Evolutionary conservation across 2,329 filamentous ascomycete species (phyloP).

Genomic region (Cordyceps cateniannulata): DNA sequence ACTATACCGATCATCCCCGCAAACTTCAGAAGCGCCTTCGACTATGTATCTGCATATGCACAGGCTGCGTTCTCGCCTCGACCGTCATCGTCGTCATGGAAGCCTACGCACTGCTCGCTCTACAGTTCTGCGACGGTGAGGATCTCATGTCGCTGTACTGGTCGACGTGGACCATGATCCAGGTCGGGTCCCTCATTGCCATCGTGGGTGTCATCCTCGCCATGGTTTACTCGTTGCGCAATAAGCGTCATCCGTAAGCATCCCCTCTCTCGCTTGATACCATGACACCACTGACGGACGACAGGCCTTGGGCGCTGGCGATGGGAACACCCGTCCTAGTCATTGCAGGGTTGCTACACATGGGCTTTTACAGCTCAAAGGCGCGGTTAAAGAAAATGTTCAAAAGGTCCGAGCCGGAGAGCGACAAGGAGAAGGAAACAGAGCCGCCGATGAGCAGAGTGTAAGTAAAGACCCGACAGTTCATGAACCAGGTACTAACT

Average conservation of each 20-base stretch:
- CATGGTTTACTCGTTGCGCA: conserved; percentile 41
- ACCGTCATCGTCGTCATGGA: conserved; percentile 45
- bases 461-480: conserved; percentile 24
- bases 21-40: conserved; percentile 30
- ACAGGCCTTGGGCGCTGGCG: conserved; percentile 50
- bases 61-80: conserved; percentile 38
- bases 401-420: conserved; percentile 16
- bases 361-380: conserved; percentile 36
- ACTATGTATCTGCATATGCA: conserved; percentile 37
- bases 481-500: conserved; percentile 13
- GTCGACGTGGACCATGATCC: conserved; percentile 55
- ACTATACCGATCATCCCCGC: conserved; percentile 24
- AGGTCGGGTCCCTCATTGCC: conserved; percentile 52
- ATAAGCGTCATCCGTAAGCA: conserved; percentile 46
- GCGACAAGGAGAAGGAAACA: conserved; percentile 17
- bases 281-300: neutral
- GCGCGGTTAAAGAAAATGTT: conserved; percentile 29
- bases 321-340: conserved; percentile 55
- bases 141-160: conserved; percentile 54
- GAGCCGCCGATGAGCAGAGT: conserved; percentile 37
- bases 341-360: conserved; percentile 46
- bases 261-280: neutral
- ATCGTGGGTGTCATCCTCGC: conserved; percentile 51
- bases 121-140: conserved; percentile 55
- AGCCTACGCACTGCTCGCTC: conserved; percentile 44